Percentiles rank a stretch among this genome's conserved stretches.
These are phyloP conservation scores for Alternaria arborescens DNA, from an alignment of 2,329 filamentous ascomycete genomes.

Conservation along the genomic window DNA sequence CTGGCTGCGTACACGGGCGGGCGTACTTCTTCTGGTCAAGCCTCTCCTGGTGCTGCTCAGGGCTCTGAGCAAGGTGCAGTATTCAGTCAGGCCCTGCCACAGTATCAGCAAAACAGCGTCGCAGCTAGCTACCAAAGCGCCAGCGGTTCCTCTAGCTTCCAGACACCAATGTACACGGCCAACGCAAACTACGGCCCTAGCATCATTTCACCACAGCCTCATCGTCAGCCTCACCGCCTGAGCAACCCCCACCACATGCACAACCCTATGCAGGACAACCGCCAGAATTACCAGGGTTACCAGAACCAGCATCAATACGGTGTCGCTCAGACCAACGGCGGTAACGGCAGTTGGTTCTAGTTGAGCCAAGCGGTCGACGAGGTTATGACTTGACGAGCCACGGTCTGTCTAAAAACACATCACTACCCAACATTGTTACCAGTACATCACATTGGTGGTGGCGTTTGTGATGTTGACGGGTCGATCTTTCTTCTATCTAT, in stretches of 20 bases:
- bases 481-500: slow-evolving; percentile 37
- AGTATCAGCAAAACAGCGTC: slow-evolving; percentile 10
- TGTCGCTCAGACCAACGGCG: slow-evolving; percentile 24
- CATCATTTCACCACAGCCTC: slow-evolving; percentile 47
- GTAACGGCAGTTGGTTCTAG: slow-evolving; percentile 19
- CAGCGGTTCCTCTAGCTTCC: slow-evolving; percentile 27
- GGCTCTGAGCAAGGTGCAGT: slow-evolving; percentile 30
- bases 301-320: slow-evolving; percentile 53
- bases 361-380: slow-evolving; percentile 49
- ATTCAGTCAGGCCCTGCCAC: slow-evolving; percentile 28
- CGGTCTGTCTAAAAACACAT: slow-evolving; percentile 36
- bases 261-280: slow-evolving; percentile 49
- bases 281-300: slow-evolving; percentile 46
- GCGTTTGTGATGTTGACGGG: slow-evolving; percentile 24
- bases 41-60: slow-evolving; percentile 42
- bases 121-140: slow-evolving; percentile 29
- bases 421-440: slow-evolving; percentile 32
- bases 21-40: slow-evolving; percentile 32
- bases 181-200: slow-evolving; percentile 45
- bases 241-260: slow-evolving; percentile 50
- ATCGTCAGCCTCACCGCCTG: slow-evolving; percentile 48
- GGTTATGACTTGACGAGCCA: slow-evolving; percentile 62
- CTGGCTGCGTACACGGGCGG: slow-evolving; percentile 41
- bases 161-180: slow-evolving; percentile 45
- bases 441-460: slow-evolving; percentile 31